These are phyloP conservation scores for Penicillium sp. DNA, from an alignment of 2,329 filamentous ascomycete genomes.

Conservation along the genomic window DNA sequence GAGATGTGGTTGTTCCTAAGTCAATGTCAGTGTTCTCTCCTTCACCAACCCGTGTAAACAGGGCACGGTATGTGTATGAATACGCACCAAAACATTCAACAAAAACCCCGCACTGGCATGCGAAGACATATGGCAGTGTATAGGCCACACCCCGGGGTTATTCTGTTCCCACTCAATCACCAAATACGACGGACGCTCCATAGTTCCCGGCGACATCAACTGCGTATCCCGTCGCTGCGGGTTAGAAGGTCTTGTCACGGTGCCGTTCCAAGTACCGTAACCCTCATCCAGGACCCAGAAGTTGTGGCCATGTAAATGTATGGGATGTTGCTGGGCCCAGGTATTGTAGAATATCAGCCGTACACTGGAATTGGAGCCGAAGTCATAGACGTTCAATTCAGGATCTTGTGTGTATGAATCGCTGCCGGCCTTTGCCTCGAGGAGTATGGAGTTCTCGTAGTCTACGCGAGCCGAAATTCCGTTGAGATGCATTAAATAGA, in stretches of 20 bases:
- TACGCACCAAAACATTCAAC: neutral
- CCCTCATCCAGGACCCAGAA: constrained; percentile 20
- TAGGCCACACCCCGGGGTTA: neutral
- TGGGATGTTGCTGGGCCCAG: neutral
- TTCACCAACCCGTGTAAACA: too few species aligned
- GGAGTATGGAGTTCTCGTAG: too few species aligned
- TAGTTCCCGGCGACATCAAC: too few species aligned
- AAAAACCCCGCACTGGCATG: neutral
- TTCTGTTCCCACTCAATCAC: neutral
- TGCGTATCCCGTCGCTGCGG: constrained; percentile 32
- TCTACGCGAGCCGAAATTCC: too few species aligned
- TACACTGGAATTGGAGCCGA: neutral
- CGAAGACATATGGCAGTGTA: neutral
- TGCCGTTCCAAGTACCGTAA: constrained; percentile 19
- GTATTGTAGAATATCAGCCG: neutral
- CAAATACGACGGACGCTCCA: neutral
- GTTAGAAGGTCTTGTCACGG: constrained; percentile 32
- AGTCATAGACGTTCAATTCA: neutral
- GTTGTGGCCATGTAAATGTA: constrained; percentile 6
- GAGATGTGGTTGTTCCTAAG: too few species aligned
- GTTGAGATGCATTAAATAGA: too few species aligned
- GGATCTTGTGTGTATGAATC: too few species aligned
- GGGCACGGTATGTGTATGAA: too few species aligned
- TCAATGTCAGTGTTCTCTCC: too few species aligned
- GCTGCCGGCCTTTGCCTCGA: too few species aligned